A percentile compares a stretch with the other conserved stretches of the same genome.
These are phyloP conservation scores for Cynara cardunculus DNA, from an alignment of 129 eudicot species.

Conservation along the genomic window DNA sequence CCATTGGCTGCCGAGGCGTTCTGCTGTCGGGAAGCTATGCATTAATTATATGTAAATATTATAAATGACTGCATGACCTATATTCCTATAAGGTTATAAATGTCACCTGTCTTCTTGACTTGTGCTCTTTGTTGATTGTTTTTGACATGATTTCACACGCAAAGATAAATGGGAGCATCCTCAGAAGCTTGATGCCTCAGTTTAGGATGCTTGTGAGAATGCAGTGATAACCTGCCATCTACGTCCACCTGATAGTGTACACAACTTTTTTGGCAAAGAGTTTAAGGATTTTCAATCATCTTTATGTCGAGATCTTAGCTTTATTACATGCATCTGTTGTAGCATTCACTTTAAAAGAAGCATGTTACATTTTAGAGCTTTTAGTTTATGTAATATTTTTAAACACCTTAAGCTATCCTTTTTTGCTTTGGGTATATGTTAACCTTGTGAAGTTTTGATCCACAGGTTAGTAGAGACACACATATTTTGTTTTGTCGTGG, in stretches of 20 bases:
- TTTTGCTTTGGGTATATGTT: conserved; percentile 4
- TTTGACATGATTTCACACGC: not conserved
- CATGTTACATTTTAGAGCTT: not conserved
- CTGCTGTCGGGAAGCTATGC: too few relatives aligned
- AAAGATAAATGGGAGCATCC: not conserved
- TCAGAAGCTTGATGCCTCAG: not conserved
- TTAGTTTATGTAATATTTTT: not conserved
- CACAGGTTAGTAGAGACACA: conserved; percentile 99
- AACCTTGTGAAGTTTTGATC: conserved; percentile 13
- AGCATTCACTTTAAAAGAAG: conserved; percentile 10
- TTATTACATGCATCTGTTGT: not conserved
- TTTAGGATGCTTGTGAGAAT: not conserved
- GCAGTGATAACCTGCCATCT: not conserved
- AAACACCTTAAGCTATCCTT: not conserved
- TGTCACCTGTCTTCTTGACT: not conserved
- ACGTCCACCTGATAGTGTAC: not conserved
- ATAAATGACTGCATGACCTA: not conserved
- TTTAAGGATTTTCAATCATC: not conserved
- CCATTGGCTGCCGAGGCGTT: too few relatives aligned
- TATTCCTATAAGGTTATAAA: too few relatives aligned
- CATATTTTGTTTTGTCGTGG: conserved; percentile 96
- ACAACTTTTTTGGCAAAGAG: not conserved
- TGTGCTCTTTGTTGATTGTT: not conserved
- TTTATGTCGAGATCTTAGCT: not conserved
- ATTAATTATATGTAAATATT: too few relatives aligned